phyloP scores from a whole-genome alignment of 345 rosid species.

The Ceriops zippeliana region DNA sequence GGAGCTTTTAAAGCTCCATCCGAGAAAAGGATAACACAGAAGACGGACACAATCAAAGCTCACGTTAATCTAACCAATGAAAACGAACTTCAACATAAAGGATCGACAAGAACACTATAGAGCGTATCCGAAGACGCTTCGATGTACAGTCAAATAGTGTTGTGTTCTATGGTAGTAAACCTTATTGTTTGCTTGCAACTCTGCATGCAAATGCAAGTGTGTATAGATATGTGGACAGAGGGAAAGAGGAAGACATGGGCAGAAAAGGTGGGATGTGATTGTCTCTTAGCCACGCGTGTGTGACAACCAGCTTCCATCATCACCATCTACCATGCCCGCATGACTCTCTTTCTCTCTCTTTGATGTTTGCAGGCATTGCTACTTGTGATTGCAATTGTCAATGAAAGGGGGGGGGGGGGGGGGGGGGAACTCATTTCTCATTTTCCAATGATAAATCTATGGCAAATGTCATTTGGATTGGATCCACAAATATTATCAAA shows the following conservation, averaged over 20 bases:
- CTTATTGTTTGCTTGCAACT: not conserved
- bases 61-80: slow-evolving; percentile 5
- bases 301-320: slow-evolving; percentile 13
- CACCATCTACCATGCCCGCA: slow-evolving; percentile 14
- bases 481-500: no score
- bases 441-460: no score
- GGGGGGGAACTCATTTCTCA: no score
- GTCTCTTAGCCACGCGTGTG: not conserved
- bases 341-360: not conserved
- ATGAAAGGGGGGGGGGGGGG: no score
- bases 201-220: not conserved
- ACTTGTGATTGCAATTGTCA: no score
- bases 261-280: not conserved
- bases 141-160: no score
- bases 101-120: no score
- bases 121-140: no score
- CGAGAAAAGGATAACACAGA: slow-evolving; percentile 26
- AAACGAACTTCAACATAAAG: not conserved
- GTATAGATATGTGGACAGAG: not conserved
- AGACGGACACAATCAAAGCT: not conserved
- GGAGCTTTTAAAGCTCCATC: slow-evolving; percentile 32
- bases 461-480: no score
- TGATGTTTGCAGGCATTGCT: no score
- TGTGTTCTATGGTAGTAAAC: not conserved
- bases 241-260: not conserved